Evolutionary conservation across 176 grass and related monocot species (phyloP).

Genomic region (Elaeis guineensis): DNA sequence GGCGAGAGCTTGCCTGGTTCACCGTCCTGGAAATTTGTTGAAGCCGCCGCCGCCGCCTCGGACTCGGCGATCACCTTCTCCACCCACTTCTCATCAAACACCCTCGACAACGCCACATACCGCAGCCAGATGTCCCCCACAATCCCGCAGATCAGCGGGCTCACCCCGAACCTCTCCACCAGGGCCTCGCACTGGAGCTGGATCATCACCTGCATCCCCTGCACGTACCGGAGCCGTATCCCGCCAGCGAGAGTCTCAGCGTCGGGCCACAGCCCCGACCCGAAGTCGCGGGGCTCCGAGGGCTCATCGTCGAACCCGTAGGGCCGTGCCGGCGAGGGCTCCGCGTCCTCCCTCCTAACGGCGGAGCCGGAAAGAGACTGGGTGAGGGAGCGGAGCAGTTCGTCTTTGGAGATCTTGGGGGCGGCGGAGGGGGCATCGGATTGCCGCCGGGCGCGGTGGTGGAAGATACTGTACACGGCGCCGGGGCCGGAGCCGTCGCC

Average conservation of each 20-base stretch:
- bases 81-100: slow-evolving; percentile 56
- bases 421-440: background rate
- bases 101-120: slow-evolving; percentile 35
- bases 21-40: background rate
- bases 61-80: slow-evolving; percentile 26
- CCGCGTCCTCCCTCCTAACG: background rate
- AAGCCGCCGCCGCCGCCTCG: background rate
- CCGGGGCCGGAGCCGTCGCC: slow-evolving; percentile 3
- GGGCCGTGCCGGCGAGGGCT: background rate
- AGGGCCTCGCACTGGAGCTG: slow-evolving; percentile 57
- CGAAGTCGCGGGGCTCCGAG: slow-evolving; percentile 40
- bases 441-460: background rate
- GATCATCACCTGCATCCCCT: slow-evolving; percentile 70
- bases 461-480: slow-evolving; percentile 17
- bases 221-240: slow-evolving; percentile 47
- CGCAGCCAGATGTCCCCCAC: slow-evolving; percentile 48
- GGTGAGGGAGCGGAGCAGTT: slow-evolving; percentile 12
- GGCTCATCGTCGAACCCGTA: slow-evolving; percentile 23
- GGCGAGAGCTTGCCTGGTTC: slow-evolving; percentile 3
- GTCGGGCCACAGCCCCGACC: background rate
- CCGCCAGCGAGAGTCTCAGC: slow-evolving; percentile 13
- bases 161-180: slow-evolving; percentile 49
- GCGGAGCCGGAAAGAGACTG: background rate
- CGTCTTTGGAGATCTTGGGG: slow-evolving; percentile 6
- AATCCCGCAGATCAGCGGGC: slow-evolving; percentile 49